Base-by-base conservation (phyloP, 768 basidiomycete genomes). In the Termitomyces sp. region DNA sequence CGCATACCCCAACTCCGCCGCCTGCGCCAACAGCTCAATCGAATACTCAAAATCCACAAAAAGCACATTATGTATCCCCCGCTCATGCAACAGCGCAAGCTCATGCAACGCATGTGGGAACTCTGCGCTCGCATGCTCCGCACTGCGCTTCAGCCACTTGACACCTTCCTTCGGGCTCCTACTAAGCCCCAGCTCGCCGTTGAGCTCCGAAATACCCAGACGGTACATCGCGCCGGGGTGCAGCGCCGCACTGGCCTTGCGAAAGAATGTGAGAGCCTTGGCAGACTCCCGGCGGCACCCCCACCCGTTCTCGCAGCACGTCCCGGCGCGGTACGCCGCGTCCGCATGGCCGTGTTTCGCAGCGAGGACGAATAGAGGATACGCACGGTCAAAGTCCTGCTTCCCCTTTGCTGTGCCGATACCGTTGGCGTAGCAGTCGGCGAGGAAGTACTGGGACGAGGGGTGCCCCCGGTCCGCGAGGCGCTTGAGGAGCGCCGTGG, bases 271-370 rank as follows among this genome's bases (percentile, higher is more conserved):
- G 39, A 98, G 75, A 0, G 96, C 94, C 70, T 98, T 98, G 48
- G 89, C 88, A 18, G 86, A 89, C 74, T 98, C 97, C 15, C 94
- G 84, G 55, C 96, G 81, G 72, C 94, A 96, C 7, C 97, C 97
- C 97, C 96, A 98, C 33, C 96, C 97, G 68, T 98, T 96, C 81
- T 99, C 97, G 75, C 94, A 97, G 72, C 97, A 99, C 3, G 96
- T 96, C 36, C 95, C 97, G 0, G 96, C 91, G 35, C 96, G 91
- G 75, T 95, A 99, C 5, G 93, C 86, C 16, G 94, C 96, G 68
- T 98, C 96, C 2, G 94, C 90, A 71, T 98, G 96, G 16, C 94
- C 92, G 68, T 98, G 97, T 75, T 99, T 99, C 39, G 96, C 93
- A 1, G 96, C 94, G 40, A 97, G 86, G 16, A 96, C 89, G 70